Evolutionary conservation across 192 early-diverging fungal genomes (phyloP), one percentile per base, ranked within the genome.

Genomic region (Lunasporangiospora selenospora): DNA sequence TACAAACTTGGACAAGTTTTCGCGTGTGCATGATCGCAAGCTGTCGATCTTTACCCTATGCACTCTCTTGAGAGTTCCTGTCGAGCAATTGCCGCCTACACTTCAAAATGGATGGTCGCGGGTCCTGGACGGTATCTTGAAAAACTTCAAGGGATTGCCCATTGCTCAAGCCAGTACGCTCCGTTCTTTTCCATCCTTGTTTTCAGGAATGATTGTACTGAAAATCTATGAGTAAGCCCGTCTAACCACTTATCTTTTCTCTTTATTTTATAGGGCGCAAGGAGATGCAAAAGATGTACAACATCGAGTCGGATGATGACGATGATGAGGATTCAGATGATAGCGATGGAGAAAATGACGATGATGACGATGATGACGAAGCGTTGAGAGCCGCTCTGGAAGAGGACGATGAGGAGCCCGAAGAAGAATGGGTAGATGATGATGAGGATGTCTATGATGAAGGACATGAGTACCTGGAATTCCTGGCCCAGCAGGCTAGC

Each of bases 21-120:
- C 81, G 47, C 89, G 95, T 49, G 95, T 98, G 15, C 91, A 95
- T 77, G 95, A 98, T 77, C 96, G 95, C 84, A 95, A 95, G 80
- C 85, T 98, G n/a, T 84, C 86, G 12, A 91, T 98, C 48, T 66
- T 95, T 26, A 85, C 93, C 0, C 75, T 98, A 19, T 89, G 87
- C 53, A 66, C 91, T 0, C 66, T 98, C 10, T 58, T 98, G 40
- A 83, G 83, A 29, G 70, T 95, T 8, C 92, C 94, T 7, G 58
- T 80, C 23, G 84, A 83, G 6, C 80, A 88, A 62, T 63, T 98
- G 8, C 95, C 95, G 18, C 43, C 80, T 0, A 65, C 88, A 3
- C 75, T 98, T 42, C 89, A 90, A 56, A 70, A 57, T 33, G 91
- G 87, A 6, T 91, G 93, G 88, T 69, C 84, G 2, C 88, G 90